phyloP scores from a whole-genome alignment of 2,329 filamentous ascomycete genomes.

The Claviceps spartinae region DNA sequence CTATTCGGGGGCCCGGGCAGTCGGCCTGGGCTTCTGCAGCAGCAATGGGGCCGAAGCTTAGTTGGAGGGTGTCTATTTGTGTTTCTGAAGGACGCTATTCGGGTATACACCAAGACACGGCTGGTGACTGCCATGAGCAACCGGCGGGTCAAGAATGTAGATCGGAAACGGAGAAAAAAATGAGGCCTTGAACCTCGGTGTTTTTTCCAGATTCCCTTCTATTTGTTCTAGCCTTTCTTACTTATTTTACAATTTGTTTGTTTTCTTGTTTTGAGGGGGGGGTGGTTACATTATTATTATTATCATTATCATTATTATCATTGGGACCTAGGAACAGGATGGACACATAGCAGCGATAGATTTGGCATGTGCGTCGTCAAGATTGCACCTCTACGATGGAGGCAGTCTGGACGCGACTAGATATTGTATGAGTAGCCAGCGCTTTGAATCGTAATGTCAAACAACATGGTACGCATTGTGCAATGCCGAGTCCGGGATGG shows the following conservation, averaged over 20 bases:
- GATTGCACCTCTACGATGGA: neutral
- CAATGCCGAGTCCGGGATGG: too few species aligned
- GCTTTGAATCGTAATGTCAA: too few species aligned
- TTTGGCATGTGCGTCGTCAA: neutral
- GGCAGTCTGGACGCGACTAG: neutral
- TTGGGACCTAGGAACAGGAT: too few species aligned
- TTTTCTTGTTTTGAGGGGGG: neutral
- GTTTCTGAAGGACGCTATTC: constrained; percentile 57
- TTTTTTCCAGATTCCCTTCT: neutral
- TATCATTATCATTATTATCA: too few species aligned
- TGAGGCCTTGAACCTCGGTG: neutral
- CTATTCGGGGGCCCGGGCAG: constrained; percentile 12
- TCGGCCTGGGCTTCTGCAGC: constrained; percentile 58
- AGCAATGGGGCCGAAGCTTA: constrained; percentile 78
- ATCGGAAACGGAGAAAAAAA: constrained; percentile 17
- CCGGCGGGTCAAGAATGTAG: constrained; percentile 39
- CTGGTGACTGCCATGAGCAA: constrained; percentile 42
- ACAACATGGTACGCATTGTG: too few species aligned
- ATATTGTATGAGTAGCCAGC: neutral
- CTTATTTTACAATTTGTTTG: neutral
- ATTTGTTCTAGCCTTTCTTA: neutral
- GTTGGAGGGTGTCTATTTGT: constrained; percentile 82
- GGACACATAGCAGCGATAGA: too few species aligned
- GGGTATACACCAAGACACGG: constrained; percentile 50
- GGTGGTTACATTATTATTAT: too few species aligned